A percentile compares a stretch with the other conserved stretches of the same genome.
Evolutionary conservation across 163 green algal genomes (phyloP).

Genomic region (Chloromonas sp.): DNA sequence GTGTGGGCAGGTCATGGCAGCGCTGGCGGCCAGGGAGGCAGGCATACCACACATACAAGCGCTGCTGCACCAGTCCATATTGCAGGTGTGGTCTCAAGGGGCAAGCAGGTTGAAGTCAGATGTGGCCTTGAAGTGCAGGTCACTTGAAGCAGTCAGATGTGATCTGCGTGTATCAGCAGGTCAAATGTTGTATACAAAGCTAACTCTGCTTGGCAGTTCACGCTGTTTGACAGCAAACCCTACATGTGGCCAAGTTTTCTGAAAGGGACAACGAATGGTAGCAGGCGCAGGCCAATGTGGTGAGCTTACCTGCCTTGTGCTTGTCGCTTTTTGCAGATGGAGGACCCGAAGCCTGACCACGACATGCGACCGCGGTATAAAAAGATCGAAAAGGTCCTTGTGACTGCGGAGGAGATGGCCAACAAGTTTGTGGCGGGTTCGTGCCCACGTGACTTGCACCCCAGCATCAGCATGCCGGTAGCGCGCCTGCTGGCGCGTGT

Average conservation of each 20-base stretch:
- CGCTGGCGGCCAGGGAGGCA: slow-evolving; percentile 34
- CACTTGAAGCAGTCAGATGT: slow-evolving; percentile 1
- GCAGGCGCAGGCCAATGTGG: too few species aligned
- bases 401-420: slow-evolving; percentile 36
- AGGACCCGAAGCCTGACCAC: slow-evolving; percentile 30
- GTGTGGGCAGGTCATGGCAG: slow-evolving; percentile 21
- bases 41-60: slow-evolving; percentile 39
- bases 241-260: too few species aligned
- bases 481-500: slow-evolving; percentile 27
- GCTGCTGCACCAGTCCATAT: slow-evolving; percentile 31
- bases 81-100: slow-evolving; percentile 6
- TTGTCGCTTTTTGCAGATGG: slow-evolving; percentile 12
- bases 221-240: too few species aligned
- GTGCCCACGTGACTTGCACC: slow-evolving; percentile 29
- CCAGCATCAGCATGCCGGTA: slow-evolving; percentile 16
- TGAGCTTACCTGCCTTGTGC: too few species aligned
- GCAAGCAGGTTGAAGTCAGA: not conserved
- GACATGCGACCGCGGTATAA: slow-evolving; percentile 33
- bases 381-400: slow-evolving; percentile 25
- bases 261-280: too few species aligned
- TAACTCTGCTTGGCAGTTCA: too few species aligned
- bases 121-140: not conserved
- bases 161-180: too few species aligned
- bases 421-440: slow-evolving; percentile 20
- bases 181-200: too few species aligned